Percentiles rank a stretch among this genome's conserved stretches.
These are phyloP conservation scores for Penicillium sp. DNA, from an alignment of 2,329 filamentous ascomycete species.

Conservation along the genomic window DNA sequence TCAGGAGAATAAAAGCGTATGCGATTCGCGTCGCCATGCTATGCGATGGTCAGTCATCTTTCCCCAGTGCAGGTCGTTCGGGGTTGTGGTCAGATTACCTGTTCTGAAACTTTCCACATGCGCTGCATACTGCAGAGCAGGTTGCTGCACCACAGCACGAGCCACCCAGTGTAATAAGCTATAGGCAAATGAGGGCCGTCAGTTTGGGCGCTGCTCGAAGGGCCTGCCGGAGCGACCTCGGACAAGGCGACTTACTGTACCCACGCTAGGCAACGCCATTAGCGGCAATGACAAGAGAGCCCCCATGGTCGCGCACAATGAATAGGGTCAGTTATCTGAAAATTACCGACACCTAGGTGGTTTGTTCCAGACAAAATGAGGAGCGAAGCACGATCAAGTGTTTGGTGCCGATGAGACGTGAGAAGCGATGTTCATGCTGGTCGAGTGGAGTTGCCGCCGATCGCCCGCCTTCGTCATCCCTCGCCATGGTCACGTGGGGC, in stretches of 20 bases:
- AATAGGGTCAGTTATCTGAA: neutral
- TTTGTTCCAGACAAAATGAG: neutral
- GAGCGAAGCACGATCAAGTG: neutral
- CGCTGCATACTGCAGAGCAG: constrained; percentile 90
- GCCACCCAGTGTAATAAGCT: constrained; percentile 71
- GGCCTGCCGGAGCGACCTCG: constrained; percentile 5
- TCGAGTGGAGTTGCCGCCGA: constrained; percentile 10
- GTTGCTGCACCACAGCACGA: constrained; percentile 97
- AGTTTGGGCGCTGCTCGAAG: constrained; percentile 5
- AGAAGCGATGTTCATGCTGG: neutral
- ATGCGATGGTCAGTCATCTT: constrained; percentile 21
- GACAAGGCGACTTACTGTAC: constrained; percentile 60
- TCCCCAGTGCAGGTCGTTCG: neutral
- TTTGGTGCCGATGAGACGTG: constrained; percentile 1
- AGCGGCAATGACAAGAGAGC: constrained; percentile 84
- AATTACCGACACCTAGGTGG: neutral
- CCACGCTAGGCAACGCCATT: constrained; percentile 76
- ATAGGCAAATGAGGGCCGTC: constrained; percentile 11
- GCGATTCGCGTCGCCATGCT: constrained; percentile 96
- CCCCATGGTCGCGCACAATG: constrained; percentile 59
- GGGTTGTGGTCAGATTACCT: constrained; percentile 50
- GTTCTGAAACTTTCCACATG: constrained; percentile 95
- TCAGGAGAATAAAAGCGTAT: constrained; percentile 85
- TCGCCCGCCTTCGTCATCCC: constrained; percentile 15
- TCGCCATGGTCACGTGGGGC: neutral